These are phyloP conservation scores for Mycena filopes DNA, from an alignment of 768 basidiomycete species.

Conservation along the genomic window DNA sequence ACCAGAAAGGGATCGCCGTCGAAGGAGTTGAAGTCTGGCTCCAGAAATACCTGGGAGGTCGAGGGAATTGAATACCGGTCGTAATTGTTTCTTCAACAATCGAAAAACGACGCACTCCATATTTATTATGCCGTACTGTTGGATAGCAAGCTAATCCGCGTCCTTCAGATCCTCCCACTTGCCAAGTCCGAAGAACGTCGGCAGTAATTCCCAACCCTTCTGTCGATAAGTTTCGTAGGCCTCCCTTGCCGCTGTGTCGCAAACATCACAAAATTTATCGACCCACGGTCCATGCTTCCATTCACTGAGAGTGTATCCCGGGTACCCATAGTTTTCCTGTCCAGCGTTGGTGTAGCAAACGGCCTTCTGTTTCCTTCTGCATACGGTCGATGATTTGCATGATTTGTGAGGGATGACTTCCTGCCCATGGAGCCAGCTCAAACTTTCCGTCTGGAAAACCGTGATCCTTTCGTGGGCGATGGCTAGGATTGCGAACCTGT, in stretches of 20 bases:
- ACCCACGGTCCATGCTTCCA: too few relatives aligned
- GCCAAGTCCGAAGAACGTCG: constrained; percentile 15
- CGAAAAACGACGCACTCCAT: too few relatives aligned
- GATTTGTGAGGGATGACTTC: not conserved
- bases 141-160: too few relatives aligned
- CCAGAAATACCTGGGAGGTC: not conserved
- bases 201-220: constrained; percentile 7
- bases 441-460: not conserved
- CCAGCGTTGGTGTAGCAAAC: not conserved
- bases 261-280: not conserved
- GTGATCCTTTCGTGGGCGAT: not conserved
- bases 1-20: constrained; percentile 24
- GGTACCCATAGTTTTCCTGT: not conserved
- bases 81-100: too few relatives aligned
- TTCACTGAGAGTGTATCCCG: too few relatives aligned
- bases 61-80: too few relatives aligned
- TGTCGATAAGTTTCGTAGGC: not conserved
- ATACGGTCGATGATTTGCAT: not conserved
- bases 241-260: not conserved
- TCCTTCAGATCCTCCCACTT: constrained; percentile 17
- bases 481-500: not conserved
- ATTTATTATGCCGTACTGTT: too few relatives aligned
- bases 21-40: constrained; percentile 28
- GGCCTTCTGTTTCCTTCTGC: not conserved
- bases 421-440: not conserved